Percentiles rank a stretch among this genome's conserved stretches.
These are phyloP conservation scores for Entrophospora sp. DNA, from an alignment of 192 early-diverging fungal species.

Conservation along the genomic window DNA sequence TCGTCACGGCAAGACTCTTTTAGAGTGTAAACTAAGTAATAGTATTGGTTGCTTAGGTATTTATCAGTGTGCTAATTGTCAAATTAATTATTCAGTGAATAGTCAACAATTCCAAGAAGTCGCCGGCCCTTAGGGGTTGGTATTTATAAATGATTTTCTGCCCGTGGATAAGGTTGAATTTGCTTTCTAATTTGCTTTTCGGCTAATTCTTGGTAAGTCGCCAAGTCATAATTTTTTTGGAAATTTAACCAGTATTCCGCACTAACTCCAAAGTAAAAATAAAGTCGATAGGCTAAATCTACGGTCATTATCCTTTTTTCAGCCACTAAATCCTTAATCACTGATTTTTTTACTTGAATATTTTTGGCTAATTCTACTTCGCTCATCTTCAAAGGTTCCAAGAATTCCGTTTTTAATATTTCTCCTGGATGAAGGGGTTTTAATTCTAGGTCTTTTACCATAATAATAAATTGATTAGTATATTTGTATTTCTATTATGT, in stretches of 20 bases:
- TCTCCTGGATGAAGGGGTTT: conserved; percentile 9
- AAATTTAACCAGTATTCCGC: conserved; percentile 17
- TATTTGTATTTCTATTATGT: conserved; percentile 5
- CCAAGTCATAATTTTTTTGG: conserved; percentile 17
- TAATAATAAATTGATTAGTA: conserved; percentile 12
- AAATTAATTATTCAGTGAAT: conserved; percentile 1
- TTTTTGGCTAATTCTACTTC: conserved; percentile 1
- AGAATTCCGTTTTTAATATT: conserved; percentile 13
- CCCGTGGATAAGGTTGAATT: background rate
- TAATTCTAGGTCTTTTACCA: conserved; percentile 8
- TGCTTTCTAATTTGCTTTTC: conserved; percentile 10
- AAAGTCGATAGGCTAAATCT: conserved; percentile 14
- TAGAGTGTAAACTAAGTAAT: background rate
- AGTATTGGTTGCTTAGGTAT: background rate
- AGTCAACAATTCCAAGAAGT: no score
- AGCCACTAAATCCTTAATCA: background rate
- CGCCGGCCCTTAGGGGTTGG: no score
- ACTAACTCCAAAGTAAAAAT: conserved; percentile 17
- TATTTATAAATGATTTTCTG: background rate
- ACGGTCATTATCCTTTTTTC: conserved; percentile 9
- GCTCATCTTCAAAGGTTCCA: conserved; percentile 4
- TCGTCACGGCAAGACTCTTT: background rate
- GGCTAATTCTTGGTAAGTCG: conserved; percentile 10
- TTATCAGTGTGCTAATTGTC: background rate
- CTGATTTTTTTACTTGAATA: conserved; percentile 1